Evolutionary conservation across 2,329 filamentous ascomycete genomes (phyloP).

Genomic region (Cordyceps farinosa): DNA sequence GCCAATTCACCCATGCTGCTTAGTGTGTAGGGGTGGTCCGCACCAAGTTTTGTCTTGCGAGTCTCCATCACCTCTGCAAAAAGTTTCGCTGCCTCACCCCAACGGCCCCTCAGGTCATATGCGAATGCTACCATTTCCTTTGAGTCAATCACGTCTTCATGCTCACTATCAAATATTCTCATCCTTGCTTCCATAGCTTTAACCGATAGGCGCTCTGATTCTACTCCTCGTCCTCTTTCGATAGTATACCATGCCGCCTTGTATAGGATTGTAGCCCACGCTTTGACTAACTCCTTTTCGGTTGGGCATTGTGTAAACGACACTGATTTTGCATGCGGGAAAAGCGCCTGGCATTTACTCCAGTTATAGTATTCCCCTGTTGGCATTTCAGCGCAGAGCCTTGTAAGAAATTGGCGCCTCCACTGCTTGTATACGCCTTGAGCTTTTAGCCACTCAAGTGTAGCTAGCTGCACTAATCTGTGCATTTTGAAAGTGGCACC

Average conservation of each 20-base stretch:
- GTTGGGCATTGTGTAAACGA: slow-evolving; percentile 20
- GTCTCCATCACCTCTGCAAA: slow-evolving; percentile 19
- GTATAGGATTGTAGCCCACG: slow-evolving; percentile 22
- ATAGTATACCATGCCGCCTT: slow-evolving; percentile 23
- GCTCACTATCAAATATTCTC: slow-evolving; percentile 15
- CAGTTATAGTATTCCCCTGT: slow-evolving; percentile 24
- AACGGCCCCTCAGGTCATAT: slow-evolving; percentile 16
- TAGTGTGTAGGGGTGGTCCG: slow-evolving; percentile 22
- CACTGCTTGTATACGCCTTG: slow-evolving; percentile 17
- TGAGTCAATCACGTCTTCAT: slow-evolving; percentile 12
- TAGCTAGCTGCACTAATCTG: slow-evolving; percentile 32
- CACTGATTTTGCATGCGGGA: slow-evolving; percentile 23
- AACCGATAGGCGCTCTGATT: slow-evolving; percentile 17
- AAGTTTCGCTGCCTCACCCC: slow-evolving; percentile 19
- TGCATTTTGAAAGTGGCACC: slow-evolving; percentile 34
- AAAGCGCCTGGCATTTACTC: slow-evolving; percentile 22
- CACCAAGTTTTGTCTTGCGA: slow-evolving; percentile 20
- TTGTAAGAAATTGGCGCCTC: slow-evolving; percentile 20
- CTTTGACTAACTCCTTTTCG: slow-evolving; percentile 17
- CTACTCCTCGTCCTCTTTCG: slow-evolving; percentile 18
- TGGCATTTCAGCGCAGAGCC: slow-evolving; percentile 22
- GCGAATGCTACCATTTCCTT: slow-evolving; percentile 18
- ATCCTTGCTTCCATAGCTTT: slow-evolving; percentile 21
- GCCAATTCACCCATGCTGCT: slow-evolving; percentile 21
- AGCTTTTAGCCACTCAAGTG: slow-evolving; percentile 23